Conservation (phyloP, 495 filamentous ascomycete species). For the Daldinia childiae region DNA sequence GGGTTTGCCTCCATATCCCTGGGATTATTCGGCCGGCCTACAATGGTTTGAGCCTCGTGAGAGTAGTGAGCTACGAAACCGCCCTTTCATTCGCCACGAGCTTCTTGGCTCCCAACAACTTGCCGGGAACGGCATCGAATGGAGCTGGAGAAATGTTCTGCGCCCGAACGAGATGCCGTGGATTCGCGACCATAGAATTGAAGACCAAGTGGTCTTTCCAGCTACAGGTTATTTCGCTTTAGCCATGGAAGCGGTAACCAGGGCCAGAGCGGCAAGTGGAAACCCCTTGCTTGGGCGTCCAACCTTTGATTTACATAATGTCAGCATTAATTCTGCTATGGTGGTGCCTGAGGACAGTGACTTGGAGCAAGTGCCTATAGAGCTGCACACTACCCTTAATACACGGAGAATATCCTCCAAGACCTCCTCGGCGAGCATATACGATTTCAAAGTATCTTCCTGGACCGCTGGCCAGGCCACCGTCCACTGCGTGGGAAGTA, state of each 20-base stretch:
- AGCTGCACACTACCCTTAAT: background rate
- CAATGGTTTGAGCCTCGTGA: background rate
- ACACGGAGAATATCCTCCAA: background rate
- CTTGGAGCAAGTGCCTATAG: background rate
- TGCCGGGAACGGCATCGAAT: conserved; percentile 30
- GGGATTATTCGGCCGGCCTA: background rate
- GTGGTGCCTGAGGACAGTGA: background rate
- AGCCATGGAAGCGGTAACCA: background rate
- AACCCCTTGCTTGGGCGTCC: background rate
- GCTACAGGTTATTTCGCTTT: conserved; percentile 60
- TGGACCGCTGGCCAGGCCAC: background rate
- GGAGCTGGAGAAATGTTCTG: conserved; percentile 39
- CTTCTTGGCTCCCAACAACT: conserved; percentile 28
- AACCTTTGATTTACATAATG: background rate
- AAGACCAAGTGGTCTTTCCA: conserved; percentile 59
- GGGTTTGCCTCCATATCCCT: background rate
- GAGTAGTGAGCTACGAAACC: background rate
- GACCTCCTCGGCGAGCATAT: background rate
- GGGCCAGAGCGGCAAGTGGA: background rate
- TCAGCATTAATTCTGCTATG: background rate
- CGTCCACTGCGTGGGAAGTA: background rate
- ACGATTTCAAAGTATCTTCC: background rate
- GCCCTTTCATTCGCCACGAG: conserved; percentile 10
- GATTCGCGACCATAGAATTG: conserved; percentile 57
- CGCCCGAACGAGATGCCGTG: conserved; percentile 49